These are phyloP conservation scores for Aspergillus aculeatinus DNA, from an alignment of 2,329 filamentous ascomycete genomes.

Conservation along the genomic window DNA sequence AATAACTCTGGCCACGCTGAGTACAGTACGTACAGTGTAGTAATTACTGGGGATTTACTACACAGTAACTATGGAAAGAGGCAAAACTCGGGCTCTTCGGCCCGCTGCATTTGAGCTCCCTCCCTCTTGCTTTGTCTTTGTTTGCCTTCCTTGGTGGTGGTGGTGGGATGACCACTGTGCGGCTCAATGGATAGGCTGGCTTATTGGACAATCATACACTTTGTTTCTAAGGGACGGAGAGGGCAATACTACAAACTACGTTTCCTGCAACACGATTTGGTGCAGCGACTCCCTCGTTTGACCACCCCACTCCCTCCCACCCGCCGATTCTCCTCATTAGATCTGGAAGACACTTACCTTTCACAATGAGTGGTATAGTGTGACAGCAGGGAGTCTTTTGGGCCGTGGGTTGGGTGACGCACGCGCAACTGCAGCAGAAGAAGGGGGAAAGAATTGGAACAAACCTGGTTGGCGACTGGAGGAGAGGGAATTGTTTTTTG, in stretches of 20 bases:
- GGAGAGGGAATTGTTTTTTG: no score
- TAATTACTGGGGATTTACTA: no score
- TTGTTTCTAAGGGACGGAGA: no score
- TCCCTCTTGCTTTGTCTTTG: neutral
- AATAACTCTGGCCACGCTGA: neutral
- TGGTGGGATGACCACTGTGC: neutral
- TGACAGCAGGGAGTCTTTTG: neutral
- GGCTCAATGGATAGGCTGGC: neutral
- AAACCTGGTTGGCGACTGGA: no score
- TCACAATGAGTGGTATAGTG: neutral
- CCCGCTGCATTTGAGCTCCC: neutral
- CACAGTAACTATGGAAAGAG: neutral
- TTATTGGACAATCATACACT: no score
- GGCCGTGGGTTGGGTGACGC: neutral
- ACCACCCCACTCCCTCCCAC: neutral
- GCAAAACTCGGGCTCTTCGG: neutral
- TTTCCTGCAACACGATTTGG: neutral
- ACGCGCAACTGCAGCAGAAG: neutral
- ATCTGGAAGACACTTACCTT: neutral
- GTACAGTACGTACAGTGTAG: no score
- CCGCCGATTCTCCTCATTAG: neutral
- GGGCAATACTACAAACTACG: neutral
- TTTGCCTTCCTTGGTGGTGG: neutral
- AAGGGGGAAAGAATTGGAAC: neutral
- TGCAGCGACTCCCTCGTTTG: neutral